phyloP scores from a whole-genome alignment of 768 basidiomycete species.

The Tulasnella sp. region DNA sequence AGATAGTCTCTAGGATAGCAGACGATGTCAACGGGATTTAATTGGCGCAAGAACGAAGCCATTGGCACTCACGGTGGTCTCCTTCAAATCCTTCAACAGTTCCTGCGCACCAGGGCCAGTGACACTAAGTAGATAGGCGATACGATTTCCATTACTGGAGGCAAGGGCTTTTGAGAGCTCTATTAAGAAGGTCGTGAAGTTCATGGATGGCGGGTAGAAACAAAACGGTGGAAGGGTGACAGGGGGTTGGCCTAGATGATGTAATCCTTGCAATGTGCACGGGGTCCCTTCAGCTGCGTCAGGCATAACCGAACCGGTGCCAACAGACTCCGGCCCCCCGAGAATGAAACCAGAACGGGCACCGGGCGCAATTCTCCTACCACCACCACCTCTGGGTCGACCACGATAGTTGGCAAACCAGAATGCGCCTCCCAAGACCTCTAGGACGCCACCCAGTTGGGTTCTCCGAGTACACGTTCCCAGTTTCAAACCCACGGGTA shows the following conservation, averaged over 20 bases:
- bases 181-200: constrained; percentile 12
- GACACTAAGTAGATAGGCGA: constrained; percentile 9
- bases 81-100: constrained; percentile 15
- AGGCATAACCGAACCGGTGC: not conserved
- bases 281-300: not conserved
- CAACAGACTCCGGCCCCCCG: not conserved
- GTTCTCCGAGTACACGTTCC: not conserved
- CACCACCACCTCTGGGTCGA: not conserved
- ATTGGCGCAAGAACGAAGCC: not conserved
- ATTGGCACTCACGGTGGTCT: constrained; percentile 14
- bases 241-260: not conserved
- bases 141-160: constrained; percentile 10
- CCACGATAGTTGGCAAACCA: not conserved
- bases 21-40: not conserved
- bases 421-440: not conserved
- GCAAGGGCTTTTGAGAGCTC: constrained; percentile 15
- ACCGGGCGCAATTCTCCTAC: not conserved
- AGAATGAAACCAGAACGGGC: not conserved
- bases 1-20: constrained; percentile 18
- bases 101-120: constrained; percentile 8
- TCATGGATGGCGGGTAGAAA: not conserved
- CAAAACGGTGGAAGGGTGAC: not conserved
- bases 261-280: not conserved
- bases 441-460: not conserved
- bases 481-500: not conserved